Evolutionary conservation across 805 yeast species (phyloP), one percentile per base, ranked within the genome.

Genomic region (Metschnikowia noctiluminum): DNA sequence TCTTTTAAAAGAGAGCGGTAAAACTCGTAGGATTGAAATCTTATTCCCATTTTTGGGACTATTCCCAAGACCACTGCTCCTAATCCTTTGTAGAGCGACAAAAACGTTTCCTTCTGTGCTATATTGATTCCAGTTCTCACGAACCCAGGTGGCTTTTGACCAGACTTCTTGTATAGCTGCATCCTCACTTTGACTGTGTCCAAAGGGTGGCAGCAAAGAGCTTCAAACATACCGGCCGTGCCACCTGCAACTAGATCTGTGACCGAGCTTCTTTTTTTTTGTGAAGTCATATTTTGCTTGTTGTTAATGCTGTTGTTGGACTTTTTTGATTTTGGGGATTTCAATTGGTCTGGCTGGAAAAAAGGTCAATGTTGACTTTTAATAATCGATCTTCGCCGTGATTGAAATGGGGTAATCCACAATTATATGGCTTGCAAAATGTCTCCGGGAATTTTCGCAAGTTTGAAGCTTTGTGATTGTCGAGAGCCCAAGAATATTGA

Each of bases 51-150:
- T 67, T 92, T 92, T 49, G 99, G 99, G 45, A 92, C 96, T 62
- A 92, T 92, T 50, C 99, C 99, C 63, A 92, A 87, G 51, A 90
- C 88, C 50, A 92, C 99, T 21, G 99, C 98, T 28, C 97, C 97
- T 45, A 92, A 78, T 48, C 99, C 99, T 67, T 92, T 91, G 74
- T 92, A 92, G 27, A 92, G 78, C 5, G 97, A 92, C 46, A 89
- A 73, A 52, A 89, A 77, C 5, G 95, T 86, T 67, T 92, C 98
- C 52, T 87, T 81, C 50, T 77, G 76, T 48, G 83, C 88, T 56
- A 92, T 91, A 51, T 78, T 76, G 45, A 79, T 71, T 59, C 97
- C 98, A 4, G 98, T 92, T 44, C 74, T 77, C 51, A 89, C 62
- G 62, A 92, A 89, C 0, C 98, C 97, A 3, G 96, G 94, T 16